Base-by-base conservation (phyloP, 1,284 basidiomycete genomes). In the Kwoniella shivajii region DNA sequence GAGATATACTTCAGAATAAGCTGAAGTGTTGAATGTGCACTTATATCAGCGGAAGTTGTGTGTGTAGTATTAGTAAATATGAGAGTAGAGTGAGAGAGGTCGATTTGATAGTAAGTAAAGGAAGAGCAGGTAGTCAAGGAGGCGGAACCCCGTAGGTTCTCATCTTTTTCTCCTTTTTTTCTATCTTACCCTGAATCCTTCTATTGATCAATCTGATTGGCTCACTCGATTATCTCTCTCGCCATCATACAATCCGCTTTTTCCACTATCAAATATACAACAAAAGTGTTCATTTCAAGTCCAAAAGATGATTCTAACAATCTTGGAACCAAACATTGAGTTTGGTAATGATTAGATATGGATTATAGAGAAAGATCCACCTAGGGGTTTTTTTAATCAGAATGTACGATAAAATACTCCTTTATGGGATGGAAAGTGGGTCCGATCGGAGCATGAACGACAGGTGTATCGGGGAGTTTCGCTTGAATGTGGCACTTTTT, bases 401-500 rank as follows among this genome's bases (percentile, higher is more conserved):
- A n/a, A n/a, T n/a, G n/a, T n/a, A n/a, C n/a, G n/a, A n/a, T n/a
- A n/a, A n/a, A n/a, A n/a, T n/a, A n/a, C n/a, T n/a, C n/a, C n/a
- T n/a, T n/a, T n/a, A n/a, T n/a, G n/a, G n/a, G n/a, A n/a, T n/a
- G n/a, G n/a, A n/a, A n/a, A n/a, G n/a, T n/a, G n/a, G 30, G 16
- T 36, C 45, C 31, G 31, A 47, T 47, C 45, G 45, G 45, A 47
- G 31, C 43, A 13, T 7, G 3, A 18, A 9, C 9, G 5, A 22
- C 16, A 9, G 5, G 1, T 22, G 13, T 33, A 13, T 10, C 45
- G 33, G 27, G 45, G 31, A 13, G 10, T 47, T 29, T 20, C 20
- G 45, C 45, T 7, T 47, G 11, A 24, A 14, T 34, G 45, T 47
- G 45, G 45, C 45, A 36, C 31, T 47, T 45, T 31, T 26, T 24